Evolutionary conservation across 371 early-diverging fungal genomes (phyloP), one percentile per base, ranked within the genome.

Genomic region (Smittium mucronatum): DNA sequence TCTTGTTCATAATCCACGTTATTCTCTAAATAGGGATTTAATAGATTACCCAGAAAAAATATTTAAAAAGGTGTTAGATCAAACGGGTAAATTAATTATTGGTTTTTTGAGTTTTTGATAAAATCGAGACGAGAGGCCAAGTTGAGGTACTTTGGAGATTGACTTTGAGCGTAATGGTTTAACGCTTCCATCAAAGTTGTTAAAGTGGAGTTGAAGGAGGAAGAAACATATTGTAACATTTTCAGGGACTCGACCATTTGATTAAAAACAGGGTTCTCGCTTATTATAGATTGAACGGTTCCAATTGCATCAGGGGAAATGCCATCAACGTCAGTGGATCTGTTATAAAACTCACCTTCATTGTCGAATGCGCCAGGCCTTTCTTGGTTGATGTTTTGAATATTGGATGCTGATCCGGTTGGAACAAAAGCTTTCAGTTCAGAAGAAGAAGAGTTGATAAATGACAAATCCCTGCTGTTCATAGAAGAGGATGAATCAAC

Each of bases 41-140:
- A n/a, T n/a, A n/a, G n/a, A n/a, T n/a, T n/a, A n/a, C n/a, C n/a
- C n/a, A n/a, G n/a, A n/a, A n/a, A n/a, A n/a, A n/a, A n/a, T n/a
- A n/a, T n/a, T n/a, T n/a, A n/a, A n/a, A n/a, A n/a, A n/a, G n/a
- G n/a, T n/a, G n/a, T n/a, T n/a, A n/a, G n/a, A n/a, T n/a, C n/a
- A n/a, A 65, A 65, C n/a, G n/a, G 34, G 30, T 65, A 31, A 65
- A 2, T 15, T 65, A 31, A 65, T n/a, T 34, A 5, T 33, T n/a
- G 34, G n/a, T 65, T 15, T 11, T n/a, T n/a, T 65, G 33, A 11
- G 69, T 67, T 30, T 25, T 68, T 58, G 15, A 34, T 34, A 11
- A 28, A 90, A 68, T 92, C 93, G 36, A 94, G 68, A 61, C 91
- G 77, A 11, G 89, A 87, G 1, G 91, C 89, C 32, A 94, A 74